These are phyloP conservation scores for Collybiopsis luxurians DNA, from an alignment of 768 basidiomycete genomes.

Conservation along the genomic window DNA sequence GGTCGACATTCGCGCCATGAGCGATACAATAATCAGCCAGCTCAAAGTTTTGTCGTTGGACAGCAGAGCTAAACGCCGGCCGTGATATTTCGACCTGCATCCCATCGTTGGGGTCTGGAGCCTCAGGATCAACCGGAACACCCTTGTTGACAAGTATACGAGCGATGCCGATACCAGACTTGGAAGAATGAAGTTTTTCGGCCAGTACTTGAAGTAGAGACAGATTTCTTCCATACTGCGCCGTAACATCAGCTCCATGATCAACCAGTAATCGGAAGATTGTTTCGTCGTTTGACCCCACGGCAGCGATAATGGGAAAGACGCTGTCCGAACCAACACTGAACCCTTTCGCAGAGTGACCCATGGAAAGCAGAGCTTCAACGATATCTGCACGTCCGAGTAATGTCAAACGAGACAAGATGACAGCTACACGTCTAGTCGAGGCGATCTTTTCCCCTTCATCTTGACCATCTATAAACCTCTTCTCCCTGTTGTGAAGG, in stretches of 20 bases:
- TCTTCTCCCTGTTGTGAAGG: conserved; percentile 1
- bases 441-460: background rate
- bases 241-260: conserved; percentile 4
- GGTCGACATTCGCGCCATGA: conserved; percentile 8
- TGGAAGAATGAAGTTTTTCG: background rate
- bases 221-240: background rate
- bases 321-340: background rate
- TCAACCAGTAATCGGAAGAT: conserved; percentile 9
- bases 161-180: background rate
- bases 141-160: conserved; percentile 4
- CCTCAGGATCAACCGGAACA: conserved; percentile 6
- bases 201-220: background rate
- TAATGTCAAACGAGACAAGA: conserved; percentile 6
- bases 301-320: conserved; percentile 10
- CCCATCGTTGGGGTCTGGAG: background rate
- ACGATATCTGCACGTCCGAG: conserved; percentile 5
- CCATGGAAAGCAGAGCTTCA: conserved; percentile 4
- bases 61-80: conserved; percentile 10
- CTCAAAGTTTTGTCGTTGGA: conserved; percentile 9
- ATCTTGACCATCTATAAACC: background rate
- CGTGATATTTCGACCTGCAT: background rate
- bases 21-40: conserved; percentile 4
- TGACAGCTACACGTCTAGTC: background rate
- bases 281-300: conserved; percentile 5
- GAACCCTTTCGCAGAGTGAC: conserved; percentile 8